These are phyloP conservation scores for Tuber magnatum DNA, from an alignment of 495 filamentous ascomycete genomes.

Conservation along the genomic window DNA sequence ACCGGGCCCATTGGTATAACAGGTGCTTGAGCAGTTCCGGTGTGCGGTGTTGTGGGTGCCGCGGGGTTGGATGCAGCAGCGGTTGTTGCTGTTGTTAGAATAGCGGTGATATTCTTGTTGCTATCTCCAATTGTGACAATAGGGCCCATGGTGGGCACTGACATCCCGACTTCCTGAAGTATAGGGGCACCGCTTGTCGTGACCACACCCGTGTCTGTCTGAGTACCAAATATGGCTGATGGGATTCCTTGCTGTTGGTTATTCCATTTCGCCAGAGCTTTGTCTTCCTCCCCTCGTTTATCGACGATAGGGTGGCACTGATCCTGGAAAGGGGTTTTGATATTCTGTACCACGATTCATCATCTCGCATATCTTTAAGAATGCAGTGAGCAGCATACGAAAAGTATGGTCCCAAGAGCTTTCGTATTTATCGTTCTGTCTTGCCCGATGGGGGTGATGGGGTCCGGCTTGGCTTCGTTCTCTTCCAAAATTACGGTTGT, in stretches of 20 bases:
- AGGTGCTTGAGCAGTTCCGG: not conserved
- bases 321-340: slow-evolving; percentile 13
- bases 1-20: not conserved
- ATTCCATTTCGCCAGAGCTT: not conserved
- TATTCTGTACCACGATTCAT: not conserved
- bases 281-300: not conserved
- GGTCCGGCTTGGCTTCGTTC: slow-evolving; percentile 12
- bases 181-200: not conserved
- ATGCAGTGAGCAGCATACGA: not conserved
- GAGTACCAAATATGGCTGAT: not conserved
- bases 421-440: not conserved
- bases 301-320: slow-evolving; percentile 11
- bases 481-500: slow-evolving; percentile 5
- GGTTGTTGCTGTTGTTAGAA: not conserved
- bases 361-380: not conserved
- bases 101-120: not conserved
- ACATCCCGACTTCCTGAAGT: not conserved
- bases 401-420: slow-evolving; percentile 2
- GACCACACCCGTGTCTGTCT: not conserved
- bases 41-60: not conserved
- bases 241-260: not conserved
- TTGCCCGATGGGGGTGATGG: slow-evolving; percentile 2
- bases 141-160: not conserved
- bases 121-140: not conserved
- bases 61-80: not conserved